Evolutionary conservation across 768 basidiomycete species (phyloP).

Genomic region (Suillus americanus): DNA sequence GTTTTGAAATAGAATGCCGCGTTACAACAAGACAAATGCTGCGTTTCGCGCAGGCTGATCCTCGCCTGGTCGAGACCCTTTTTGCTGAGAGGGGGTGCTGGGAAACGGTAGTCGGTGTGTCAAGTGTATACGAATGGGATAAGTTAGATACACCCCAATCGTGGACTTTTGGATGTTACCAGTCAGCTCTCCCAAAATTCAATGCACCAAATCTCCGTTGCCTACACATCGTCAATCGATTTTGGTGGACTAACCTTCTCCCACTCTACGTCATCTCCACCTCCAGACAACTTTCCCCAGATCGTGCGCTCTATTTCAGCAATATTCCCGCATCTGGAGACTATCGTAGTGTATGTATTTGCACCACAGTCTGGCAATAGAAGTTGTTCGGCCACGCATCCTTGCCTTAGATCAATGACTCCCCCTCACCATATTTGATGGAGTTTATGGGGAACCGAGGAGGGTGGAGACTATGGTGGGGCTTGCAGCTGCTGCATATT

Average conservation of each 20-base stretch:
- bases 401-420: neutral
- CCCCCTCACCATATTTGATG: neutral
- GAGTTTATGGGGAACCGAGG: neutral
- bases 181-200: neutral
- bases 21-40: neutral
- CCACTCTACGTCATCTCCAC: neutral
- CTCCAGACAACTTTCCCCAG: neutral
- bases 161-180: neutral
- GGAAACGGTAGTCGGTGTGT: neutral
- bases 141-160: neutral
- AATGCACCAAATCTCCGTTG: neutral
- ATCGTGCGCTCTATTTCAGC: neutral
- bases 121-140: neutral
- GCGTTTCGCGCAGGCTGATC: neutral
- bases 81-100: neutral
- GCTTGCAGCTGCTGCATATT: neutral
- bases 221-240: neutral
- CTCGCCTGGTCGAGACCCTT: neutral
- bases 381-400: neutral
- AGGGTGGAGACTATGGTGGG: neutral
- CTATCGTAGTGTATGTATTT: neutral
- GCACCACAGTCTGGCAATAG: neutral
- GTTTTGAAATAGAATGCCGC: neutral
- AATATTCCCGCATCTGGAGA: neutral
- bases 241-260: no score